phyloP scores from a whole-genome alignment of 805 yeast genomes.

The Jamesozyma lodderae region DNA sequence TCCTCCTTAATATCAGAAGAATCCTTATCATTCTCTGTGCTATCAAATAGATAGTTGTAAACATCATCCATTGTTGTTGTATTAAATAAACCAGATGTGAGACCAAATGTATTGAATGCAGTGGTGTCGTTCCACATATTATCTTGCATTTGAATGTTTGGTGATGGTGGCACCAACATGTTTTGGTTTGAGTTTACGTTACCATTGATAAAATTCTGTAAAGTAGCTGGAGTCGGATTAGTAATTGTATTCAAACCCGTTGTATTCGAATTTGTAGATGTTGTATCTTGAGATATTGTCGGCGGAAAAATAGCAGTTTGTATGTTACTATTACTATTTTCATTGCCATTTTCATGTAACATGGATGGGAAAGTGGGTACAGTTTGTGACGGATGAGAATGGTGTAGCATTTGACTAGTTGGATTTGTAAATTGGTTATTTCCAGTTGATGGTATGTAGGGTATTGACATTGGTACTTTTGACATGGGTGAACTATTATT shows the following conservation, averaged over 20 bases:
- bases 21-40: constrained; percentile 3
- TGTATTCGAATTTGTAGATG: no score
- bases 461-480: not conserved
- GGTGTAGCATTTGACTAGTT: not conserved
- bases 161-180: constrained; percentile 1
- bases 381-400: not conserved
- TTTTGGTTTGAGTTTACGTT: not conserved
- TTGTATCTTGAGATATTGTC: no score
- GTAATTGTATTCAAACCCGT: no score
- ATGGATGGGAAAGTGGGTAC: not conserved
- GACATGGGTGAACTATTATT: not conserved
- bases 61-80: constrained; percentile 29
- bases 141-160: constrained; percentile 1
- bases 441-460: constrained; percentile 1
- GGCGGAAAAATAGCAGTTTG: not conserved
- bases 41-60: constrained; percentile 24
- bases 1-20: not conserved
- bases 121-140: constrained; percentile 14
- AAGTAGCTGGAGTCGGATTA: no score
- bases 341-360: not conserved
- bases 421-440: not conserved
- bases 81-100: constrained; percentile 18
- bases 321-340: not conserved
- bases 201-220: no score
- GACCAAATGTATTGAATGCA: constrained; percentile 13